Base-by-base conservation (phyloP, 1,139 yeast genomes). In the Sugiyamaella pinicola region DNA sequence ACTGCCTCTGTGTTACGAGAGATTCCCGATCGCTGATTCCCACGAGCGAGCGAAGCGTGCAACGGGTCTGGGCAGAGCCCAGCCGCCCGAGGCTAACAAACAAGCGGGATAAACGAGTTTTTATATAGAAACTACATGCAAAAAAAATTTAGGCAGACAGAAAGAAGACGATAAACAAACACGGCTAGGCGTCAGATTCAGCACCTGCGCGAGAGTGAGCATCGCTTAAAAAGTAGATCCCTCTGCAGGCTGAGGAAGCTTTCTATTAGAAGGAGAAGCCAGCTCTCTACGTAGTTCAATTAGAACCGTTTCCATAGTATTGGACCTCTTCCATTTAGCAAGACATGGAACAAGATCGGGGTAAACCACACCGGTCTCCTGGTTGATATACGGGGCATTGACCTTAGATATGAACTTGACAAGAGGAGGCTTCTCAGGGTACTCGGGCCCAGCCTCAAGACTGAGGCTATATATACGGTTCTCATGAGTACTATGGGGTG, bases 401-500 rank as follows among this genome's bases (percentile, higher is more conserved):
- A 95, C 81, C 73, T 85, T 86, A 34, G 96, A 85, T 17, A 87
- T 74, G 66, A 95, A 95, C 58, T 75, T 78, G 38, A 93, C 93
- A 39, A 70, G 69, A 13, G 99, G 99, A 1, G 99, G 97, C 61
- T 79, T 71, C 57, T 87, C 95, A 0, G 99, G 99, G 68, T 95
- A 95, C 15, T 78, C 74, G 12, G 82, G 83, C 26, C 91, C 97
- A 68, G 98, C 93, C 57, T 82, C 82, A 51, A 93, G 83, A 51
- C 81, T 83, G 55, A 93, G 76, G 26, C 90, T 85, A 71, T 93
- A 93, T 59, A 93, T 95, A 64, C 99, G 80, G 70, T 93, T 95
- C 69, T 93, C 98, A 68, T 91, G 97, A 26, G 82, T 80, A 47
- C 95, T 85, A 64, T 91, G 97, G 33, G 99, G 99, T 3, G 99